phyloP scores from a whole-genome alignment of 78 protist genomes.

The Isochrysis galbana region DNA sequence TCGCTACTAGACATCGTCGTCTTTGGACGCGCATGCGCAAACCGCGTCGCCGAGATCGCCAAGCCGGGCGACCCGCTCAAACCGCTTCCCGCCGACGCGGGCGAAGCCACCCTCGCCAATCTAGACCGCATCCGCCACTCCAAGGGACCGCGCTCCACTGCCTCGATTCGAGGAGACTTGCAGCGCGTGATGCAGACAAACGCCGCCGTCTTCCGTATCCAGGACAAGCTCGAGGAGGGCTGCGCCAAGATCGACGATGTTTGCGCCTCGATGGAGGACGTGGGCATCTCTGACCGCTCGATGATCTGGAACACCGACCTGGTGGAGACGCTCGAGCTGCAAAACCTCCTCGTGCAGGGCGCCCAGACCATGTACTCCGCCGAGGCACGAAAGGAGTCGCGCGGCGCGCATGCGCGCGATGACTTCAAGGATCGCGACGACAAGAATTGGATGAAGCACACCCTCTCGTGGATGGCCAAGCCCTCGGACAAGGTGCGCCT shows the following conservation, averaged over 20 bases:
- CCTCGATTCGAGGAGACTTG: too few species aligned
- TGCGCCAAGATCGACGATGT: slow-evolving; percentile 66
- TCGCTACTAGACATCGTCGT: slow-evolving; percentile 98
- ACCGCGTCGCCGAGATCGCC: slow-evolving; percentile 41
- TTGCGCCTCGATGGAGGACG: slow-evolving; percentile 64
- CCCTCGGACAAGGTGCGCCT: slow-evolving; percentile 59
- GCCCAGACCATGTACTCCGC: slow-evolving; percentile 83
- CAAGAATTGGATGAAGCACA: slow-evolving; percentile 91
- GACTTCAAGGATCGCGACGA: slow-evolving; percentile 88
- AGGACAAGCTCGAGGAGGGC: slow-evolving; percentile 75
- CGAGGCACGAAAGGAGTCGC: slow-evolving; percentile 92
- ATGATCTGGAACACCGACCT: slow-evolving; percentile 92
- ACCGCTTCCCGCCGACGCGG: slow-evolving; percentile 74
- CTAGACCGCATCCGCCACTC: slow-evolving; percentile 84
- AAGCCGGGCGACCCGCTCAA: slow-evolving; percentile 50
- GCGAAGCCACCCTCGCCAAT: slow-evolving; percentile 83
- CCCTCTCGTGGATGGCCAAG: background rate
- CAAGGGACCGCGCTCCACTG: slow-evolving; percentile 68
- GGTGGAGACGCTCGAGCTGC: slow-evolving; percentile 95
- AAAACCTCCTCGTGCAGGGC: slow-evolving; percentile 91
- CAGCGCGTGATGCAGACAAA: slow-evolving; percentile 39
- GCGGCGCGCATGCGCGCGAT: slow-evolving; percentile 99
- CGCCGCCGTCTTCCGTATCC: slow-evolving; percentile 90
- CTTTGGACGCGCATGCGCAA: slow-evolving; percentile 95
- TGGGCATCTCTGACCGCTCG: slow-evolving; percentile 68